Conservation (phyloP, 768 basidiomycete genomes). For the Phylloporus arenicola region DNA sequence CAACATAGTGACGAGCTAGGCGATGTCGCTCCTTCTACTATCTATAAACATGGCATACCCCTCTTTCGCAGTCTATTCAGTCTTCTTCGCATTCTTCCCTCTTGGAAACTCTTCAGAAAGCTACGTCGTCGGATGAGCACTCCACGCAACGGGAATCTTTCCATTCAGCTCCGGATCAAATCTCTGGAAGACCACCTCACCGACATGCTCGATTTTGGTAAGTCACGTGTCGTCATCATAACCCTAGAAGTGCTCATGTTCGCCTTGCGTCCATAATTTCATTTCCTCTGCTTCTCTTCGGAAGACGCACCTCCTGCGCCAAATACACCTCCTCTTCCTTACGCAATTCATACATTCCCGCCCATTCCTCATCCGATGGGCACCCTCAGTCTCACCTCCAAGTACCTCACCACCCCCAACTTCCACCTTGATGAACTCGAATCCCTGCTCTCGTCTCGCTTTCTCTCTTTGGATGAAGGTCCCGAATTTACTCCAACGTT, state of each 20-base stretch:
- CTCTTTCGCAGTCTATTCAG: constrained; percentile 71
- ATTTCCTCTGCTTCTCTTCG: constrained; percentile 1
- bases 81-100: constrained; percentile 65
- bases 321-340: constrained; percentile 39
- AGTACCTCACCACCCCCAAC: constrained; percentile 60
- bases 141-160: constrained; percentile 39
- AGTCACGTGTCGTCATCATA: constrained; percentile 21
- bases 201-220: constrained; percentile 36
- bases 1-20: too few species aligned
- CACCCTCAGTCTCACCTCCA: constrained; percentile 52
- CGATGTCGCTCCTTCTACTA: constrained; percentile 64
- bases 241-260: constrained; percentile 31
- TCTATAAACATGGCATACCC: constrained; percentile 82
- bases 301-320: constrained; percentile 38
- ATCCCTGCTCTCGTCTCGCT: constrained; percentile 66
- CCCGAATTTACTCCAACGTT: constrained; percentile 69
- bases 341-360: constrained; percentile 56
- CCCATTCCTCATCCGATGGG: constrained; percentile 66
- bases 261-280: constrained; percentile 14
- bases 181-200: constrained; percentile 28
- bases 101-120: constrained; percentile 68
- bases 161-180: constrained; percentile 45
- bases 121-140: constrained; percentile 40
- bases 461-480: constrained; percentile 63
- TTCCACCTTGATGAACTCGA: constrained; percentile 77